A percentile compares a stretch with the other conserved stretches of the same genome.
Conservation (phyloP, 495 filamentous ascomycete genomes). For the Geoglossum glabrum region DNA sequence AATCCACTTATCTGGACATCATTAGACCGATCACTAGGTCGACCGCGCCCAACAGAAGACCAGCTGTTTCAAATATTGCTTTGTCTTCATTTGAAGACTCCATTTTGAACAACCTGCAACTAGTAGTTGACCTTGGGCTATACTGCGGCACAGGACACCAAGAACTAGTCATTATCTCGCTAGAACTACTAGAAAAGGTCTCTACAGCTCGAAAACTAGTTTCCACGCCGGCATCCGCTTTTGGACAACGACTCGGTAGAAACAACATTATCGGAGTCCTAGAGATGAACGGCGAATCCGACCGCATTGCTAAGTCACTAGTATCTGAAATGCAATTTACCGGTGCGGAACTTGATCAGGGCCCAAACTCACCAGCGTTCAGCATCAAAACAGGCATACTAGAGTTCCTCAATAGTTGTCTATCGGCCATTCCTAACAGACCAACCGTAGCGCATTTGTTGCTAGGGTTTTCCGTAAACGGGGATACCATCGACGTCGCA, state of each 20-base stretch:
- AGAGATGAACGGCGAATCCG: conserved; percentile 46
- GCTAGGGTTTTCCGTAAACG: conserved; percentile 64
- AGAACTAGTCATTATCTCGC: conserved; percentile 50
- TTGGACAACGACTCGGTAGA: conserved; percentile 26
- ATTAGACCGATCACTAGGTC: conserved; percentile 54
- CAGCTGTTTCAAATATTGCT: conserved; percentile 43
- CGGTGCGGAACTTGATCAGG: conserved; percentile 39
- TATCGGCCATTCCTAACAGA: conserved; percentile 43
- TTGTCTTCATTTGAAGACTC: conserved; percentile 82
- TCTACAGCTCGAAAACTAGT: conserved; percentile 59
- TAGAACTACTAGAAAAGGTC: conserved; percentile 67
- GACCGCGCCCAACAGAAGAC: conserved; percentile 24
- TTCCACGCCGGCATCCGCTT: conserved; percentile 11
- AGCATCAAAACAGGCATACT: conserved; percentile 59
- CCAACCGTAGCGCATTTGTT: conserved; percentile 79
- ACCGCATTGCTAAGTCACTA: conserved; percentile 47
- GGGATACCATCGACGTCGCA: conserved; percentile 41
- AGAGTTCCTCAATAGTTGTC: conserved; percentile 59
- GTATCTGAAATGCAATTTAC: conserved; percentile 40
- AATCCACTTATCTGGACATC: conserved; percentile 78
- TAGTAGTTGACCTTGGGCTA: conserved; percentile 59
- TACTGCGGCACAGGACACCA: conserved; percentile 68
- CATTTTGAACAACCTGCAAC: conserved; percentile 52
- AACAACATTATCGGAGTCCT: conserved; percentile 68
- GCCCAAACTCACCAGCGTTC: conserved; percentile 43